Base-by-base conservation (phyloP, 1,139 yeast genomes). In the Saccharomyces hybrid region DNA sequence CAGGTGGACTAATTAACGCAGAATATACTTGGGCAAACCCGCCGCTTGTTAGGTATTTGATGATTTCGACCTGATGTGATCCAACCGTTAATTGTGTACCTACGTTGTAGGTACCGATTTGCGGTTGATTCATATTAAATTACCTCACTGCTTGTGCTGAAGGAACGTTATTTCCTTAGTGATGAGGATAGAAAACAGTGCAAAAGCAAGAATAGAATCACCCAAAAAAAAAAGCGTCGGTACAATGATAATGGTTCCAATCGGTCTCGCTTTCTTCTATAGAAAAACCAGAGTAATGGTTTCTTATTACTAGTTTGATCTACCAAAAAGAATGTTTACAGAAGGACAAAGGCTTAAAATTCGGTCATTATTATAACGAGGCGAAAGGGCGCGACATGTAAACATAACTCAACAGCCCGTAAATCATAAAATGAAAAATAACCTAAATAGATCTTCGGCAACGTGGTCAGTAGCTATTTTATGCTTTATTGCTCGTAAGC, bases 1-100 rank as follows among this genome's bases (percentile, higher is more conserved):
- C 71, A 23, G 68, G 66, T 9, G 75, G 75, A 16, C 74, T 78
- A 58, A 82, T 79, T 52, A 72, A 72, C 16, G 82, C 87, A 48
- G 79, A 67, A 19, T 19, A 19, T 19, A 19, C 23, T 19, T 19
- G 23, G 23, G 23, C 23, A 19, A 19, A 19, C 23, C 23, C 23
- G 1, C 23, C 23, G 1, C 23, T 19, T 19, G 23, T 19, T 19
- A 19, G 23, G 1, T 19, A 19, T 3, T 19, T 19, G 23, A 19
- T 19, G 23, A 19, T 19, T 19, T 19, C 23, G 23, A 19, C 23
- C 23, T 19, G 23, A 19, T 19, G 23, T 1, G 23, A 19, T 19
- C 23, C 23, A 19, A 19, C 23, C 23, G 23, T 19, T 19, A 19
- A 1, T 19, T 19, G 23, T 19, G 23, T 19, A 19, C 23, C 23